phyloP scores from a whole-genome alignment of 2,329 filamentous ascomycete genomes.

The Juglanconis oblonga region DNA sequence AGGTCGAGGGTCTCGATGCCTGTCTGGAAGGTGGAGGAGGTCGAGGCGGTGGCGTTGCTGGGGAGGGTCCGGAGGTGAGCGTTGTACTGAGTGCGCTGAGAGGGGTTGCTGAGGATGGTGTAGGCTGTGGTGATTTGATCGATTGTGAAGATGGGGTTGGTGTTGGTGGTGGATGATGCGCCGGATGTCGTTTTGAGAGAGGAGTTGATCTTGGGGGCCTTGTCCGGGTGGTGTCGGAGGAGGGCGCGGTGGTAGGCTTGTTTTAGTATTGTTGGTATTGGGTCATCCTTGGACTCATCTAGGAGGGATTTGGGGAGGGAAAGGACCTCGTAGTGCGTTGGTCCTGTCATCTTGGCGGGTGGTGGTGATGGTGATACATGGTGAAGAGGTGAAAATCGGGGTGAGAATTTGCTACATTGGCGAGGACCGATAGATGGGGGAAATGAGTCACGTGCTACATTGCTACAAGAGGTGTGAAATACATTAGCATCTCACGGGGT shows the following conservation, averaged over 20 bases:
- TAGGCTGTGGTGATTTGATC: slow-evolving; percentile 64
- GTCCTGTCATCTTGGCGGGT: slow-evolving; percentile 21
- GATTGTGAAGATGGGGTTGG: slow-evolving; percentile 38
- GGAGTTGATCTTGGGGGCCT: slow-evolving; percentile 28
- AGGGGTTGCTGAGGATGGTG: slow-evolving; percentile 49
- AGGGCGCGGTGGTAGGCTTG: slow-evolving; percentile 64
- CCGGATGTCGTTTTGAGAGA: slow-evolving; percentile 34
- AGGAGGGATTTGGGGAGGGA: slow-evolving; percentile 49
- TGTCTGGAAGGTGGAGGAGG: slow-evolving; percentile 43
- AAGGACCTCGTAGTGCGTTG: slow-evolving; percentile 61
- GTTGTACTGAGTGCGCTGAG: slow-evolving; percentile 53
- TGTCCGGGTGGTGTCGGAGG: slow-evolving; percentile 65
- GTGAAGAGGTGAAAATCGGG: not conserved
- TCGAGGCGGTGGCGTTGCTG: slow-evolving; percentile 13
- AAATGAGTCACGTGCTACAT: slow-evolving; percentile 16
- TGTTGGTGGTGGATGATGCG: slow-evolving; percentile 51
- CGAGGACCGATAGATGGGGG: not conserved
- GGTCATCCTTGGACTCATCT: slow-evolving; percentile 38
- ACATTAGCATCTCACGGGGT: not conserved
- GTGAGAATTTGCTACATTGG: not conserved
- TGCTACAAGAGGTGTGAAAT: not conserved
- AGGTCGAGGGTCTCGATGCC: slow-evolving; percentile 64
- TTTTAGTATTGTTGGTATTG: slow-evolving; percentile 47
- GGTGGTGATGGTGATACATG: not conserved
- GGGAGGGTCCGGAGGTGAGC: slow-evolving; percentile 38